Base-by-base conservation (phyloP, 345 rosid species). In the Adansonia digitata region DNA sequence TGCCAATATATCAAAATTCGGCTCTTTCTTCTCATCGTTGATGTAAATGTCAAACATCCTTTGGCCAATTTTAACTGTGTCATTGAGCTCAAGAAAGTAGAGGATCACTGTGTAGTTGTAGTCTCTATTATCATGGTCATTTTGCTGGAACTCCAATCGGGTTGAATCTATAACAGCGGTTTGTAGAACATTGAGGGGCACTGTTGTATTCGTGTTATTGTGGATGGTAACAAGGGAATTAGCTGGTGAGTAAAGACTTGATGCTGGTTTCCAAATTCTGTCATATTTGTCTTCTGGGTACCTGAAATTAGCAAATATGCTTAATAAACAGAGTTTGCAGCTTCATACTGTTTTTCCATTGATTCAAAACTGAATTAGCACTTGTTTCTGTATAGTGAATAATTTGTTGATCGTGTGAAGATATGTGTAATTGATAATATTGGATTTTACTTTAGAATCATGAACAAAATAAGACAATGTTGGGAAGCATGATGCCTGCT, bases 71-170 rank as follows among this genome's bases (percentile, higher is more conserved):
- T 42, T 4, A 34, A 82, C 71, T 24, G 70, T 57, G 57, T 39
- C 73, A 79, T 84, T 15, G 66, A 83, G 83, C 79, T 90, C 91
- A n/a, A 85, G 81, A 80, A 90, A 90, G 89, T 85, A 84, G 83
- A 90, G 90, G 80, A 77, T 84, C n/a, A 90, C 17, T 5, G 80
- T 81, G 77, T 88, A 90, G 78, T 79, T 83, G 48, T 72, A 31
- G 24, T 76, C 61, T n/a, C 57, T 77, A 15, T 24, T 13, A 34
- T 83, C 83, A 35, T 83, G 86, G 64, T 27, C 78, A 51, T 3
- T 74, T 66, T 79, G 81, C 40, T 49, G 53, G 75, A 90, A 83
- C 75, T 75, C 85, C 74, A 90, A 63, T 72, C 67, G 68, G 39
- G 81, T 76, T 42, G 75, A 48, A 51, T 62, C 79, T 15, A 63